Percentiles rank a stretch among this genome's conserved stretches.
These are phyloP conservation scores for Babesia ovis DNA, from an alignment of 169 alveolate species.

Conservation along the genomic window DNA sequence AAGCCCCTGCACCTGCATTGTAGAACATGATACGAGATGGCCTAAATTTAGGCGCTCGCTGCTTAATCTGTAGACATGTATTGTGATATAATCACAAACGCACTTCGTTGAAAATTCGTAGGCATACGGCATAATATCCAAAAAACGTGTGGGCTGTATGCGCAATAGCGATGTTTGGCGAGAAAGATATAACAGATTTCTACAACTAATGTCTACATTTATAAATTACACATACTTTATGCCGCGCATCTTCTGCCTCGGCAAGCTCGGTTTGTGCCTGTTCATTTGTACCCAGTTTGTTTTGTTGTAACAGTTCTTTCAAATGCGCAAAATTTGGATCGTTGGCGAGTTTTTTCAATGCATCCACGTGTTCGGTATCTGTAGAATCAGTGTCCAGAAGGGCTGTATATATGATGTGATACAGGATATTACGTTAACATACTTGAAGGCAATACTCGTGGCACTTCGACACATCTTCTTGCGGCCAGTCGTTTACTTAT, in stretches of 20 bases:
- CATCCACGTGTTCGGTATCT: conserved; percentile 18
- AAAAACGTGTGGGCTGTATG: conserved; percentile 82
- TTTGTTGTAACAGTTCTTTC: conserved; percentile 49
- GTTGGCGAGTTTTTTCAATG: conserved; percentile 43
- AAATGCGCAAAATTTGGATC: conserved; percentile 67
- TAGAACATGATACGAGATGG: conserved; percentile 54
- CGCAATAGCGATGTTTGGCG: conserved; percentile 76
- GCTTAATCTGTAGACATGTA: conserved; percentile 51
- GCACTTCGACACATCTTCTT: conserved; percentile 81
- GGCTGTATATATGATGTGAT: conserved; percentile 20
- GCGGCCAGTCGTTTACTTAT: conserved; percentile 71
- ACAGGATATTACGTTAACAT: conserved; percentile 19
- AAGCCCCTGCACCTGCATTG: conserved; percentile 68
- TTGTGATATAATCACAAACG: not conserved
- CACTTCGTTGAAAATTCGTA: conserved; percentile 77
- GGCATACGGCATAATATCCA: conserved; percentile 76
- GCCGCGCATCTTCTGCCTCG: conserved; percentile 78
- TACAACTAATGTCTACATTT: conserved; percentile 15
- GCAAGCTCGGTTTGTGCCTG: conserved; percentile 72
- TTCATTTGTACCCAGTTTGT: conserved; percentile 69
- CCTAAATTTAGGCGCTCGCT: conserved; percentile 39
- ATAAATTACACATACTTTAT: conserved; percentile 49
- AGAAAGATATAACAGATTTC: conserved; percentile 50
- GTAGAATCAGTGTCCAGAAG: conserved; percentile 39
- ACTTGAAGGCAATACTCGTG: conserved; percentile 80